Evolutionary conservation across 768 basidiomycete species (phyloP), one percentile per base, ranked within the genome.

Genomic region (Hygrocybe coccinea): DNA sequence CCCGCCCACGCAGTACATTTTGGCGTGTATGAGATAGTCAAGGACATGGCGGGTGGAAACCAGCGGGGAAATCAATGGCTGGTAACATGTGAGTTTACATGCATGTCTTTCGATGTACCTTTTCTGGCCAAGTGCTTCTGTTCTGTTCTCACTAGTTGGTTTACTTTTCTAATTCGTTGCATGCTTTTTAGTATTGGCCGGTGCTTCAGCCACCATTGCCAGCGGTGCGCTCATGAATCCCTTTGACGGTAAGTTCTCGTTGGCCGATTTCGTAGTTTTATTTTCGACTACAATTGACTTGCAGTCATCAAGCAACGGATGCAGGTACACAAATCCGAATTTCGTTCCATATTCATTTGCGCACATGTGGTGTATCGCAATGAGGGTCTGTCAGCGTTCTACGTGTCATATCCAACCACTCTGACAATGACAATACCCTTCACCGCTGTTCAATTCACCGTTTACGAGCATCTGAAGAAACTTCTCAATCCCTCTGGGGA

Each of bases 181-280:
- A 12, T 9, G 3, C n/a, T 10, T 35, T n/a, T 36, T 63, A 92
- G 97, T 95, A 29, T 63, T 93, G 29, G 97, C 97, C 29, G 97
- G 97, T 58, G 97, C 93, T 44, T 83, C 87, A 0, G 97, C 95
- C 0, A 97, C 97, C 9, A 89, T 95, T 60, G 89, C 94, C 2
- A 89, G 87, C 56, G 97, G 98, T 74, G 97, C 97, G 2, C 76
- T 98, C 54, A 99, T 99, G 97, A 99, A 98, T 70, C 97, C 97
- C 2, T 99, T 99, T 66, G 97, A 99, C 74, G 95, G 95, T 97
- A 69, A 67, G 84, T 70, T 11, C 15, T n/a, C 21, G 24, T 44
- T 44, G 44, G 33, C 33, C 39, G 55, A 53, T 48, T 56, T 59
- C 21, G 21, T 6, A 22, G 8, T 14, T 19, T 14, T 15, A 8